Percentiles rank a stretch among this genome's conserved stretches.
Evolutionary conservation across 352 stramenopile species (phyloP).

Genomic region (Discostella stelligera): DNA sequence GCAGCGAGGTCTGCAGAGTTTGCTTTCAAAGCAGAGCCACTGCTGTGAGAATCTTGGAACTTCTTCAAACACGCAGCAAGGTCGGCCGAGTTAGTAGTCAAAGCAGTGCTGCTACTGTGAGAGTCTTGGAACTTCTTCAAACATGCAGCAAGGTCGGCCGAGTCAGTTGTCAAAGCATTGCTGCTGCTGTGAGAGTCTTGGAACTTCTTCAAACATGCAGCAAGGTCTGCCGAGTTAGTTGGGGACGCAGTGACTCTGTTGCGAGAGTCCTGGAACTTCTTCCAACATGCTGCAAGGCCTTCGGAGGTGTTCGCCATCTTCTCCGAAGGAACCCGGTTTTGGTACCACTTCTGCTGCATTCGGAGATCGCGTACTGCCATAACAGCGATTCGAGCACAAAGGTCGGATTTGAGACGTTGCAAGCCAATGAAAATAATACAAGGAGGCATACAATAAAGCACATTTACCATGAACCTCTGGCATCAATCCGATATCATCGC

Average conservation of each 20-base stretch:
- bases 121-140: too few relatives aligned
- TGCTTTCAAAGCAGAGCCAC: conserved; percentile 11
- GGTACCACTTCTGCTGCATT: conserved; percentile 67
- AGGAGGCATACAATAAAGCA: background rate
- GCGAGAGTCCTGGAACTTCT: conserved; percentile 25
- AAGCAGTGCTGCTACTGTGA: background rate
- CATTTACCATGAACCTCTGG: conserved; percentile 55
- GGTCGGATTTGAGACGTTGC: background rate
- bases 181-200: background rate
- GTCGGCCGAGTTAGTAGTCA: too few relatives aligned
- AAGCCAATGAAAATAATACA: background rate
- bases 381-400: background rate
- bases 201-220: conserved; percentile 33
- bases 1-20: conserved; percentile 14
- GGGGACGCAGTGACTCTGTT: conserved; percentile 16
- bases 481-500: conserved; percentile 67
- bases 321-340: conserved; percentile 23
- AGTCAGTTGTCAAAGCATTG: background rate
- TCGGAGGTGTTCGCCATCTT: conserved; percentile 3
- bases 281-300: conserved; percentile 19
- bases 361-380: conserved; percentile 53
- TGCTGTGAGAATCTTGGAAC: background rate
- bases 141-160: too few relatives aligned
- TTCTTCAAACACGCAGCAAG: too few relatives aligned
- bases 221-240: conserved; percentile 13